phyloP scores from a whole-genome alignment of 1,139 yeast species.

The Hansenula sp. region DNA sequence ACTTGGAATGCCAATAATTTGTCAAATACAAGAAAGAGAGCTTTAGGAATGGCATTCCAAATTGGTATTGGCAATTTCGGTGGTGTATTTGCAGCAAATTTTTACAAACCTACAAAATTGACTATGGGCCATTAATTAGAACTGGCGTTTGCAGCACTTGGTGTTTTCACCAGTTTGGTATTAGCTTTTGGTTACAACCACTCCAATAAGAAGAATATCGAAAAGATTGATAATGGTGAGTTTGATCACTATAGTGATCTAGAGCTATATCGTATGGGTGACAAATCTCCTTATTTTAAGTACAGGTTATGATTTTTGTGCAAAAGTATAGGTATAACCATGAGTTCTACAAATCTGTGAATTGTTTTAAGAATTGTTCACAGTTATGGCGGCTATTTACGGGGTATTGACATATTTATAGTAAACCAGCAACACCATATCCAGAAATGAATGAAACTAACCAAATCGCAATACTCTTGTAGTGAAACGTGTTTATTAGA shows the following conservation, averaged over 20 bases:
- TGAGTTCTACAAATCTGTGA: too few relatives aligned
- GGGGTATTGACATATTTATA: too few relatives aligned
- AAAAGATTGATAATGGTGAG: constrained; percentile 21
- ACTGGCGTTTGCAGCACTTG: constrained; percentile 20
- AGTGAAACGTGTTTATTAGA: constrained; percentile 6
- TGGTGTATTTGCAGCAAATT: constrained; percentile 35
- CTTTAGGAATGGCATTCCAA: constrained; percentile 37
- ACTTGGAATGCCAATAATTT: constrained; percentile 37
- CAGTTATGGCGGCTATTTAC: too few relatives aligned
- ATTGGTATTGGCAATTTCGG: constrained; percentile 38
- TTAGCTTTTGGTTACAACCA: constrained; percentile 15
- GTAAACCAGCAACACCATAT: background rate
- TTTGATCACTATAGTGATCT: constrained; percentile 21
- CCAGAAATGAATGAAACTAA: background rate
- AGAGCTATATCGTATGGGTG: constrained; percentile 30
- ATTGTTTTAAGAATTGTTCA: too few relatives aligned
- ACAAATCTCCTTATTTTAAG: constrained; percentile 19
- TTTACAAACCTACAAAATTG: constrained; percentile 12
- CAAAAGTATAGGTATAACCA: too few relatives aligned
- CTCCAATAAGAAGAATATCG: constrained; percentile 21
- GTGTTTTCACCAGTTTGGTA: constrained; percentile 6
- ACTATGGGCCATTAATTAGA: constrained; percentile 17
- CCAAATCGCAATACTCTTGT: background rate
- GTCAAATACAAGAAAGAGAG: constrained; percentile 33
- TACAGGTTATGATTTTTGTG: constrained; percentile 7